Conservation (phyloP, 805 yeast genomes). For the Yarrowia hollandica region DNA sequence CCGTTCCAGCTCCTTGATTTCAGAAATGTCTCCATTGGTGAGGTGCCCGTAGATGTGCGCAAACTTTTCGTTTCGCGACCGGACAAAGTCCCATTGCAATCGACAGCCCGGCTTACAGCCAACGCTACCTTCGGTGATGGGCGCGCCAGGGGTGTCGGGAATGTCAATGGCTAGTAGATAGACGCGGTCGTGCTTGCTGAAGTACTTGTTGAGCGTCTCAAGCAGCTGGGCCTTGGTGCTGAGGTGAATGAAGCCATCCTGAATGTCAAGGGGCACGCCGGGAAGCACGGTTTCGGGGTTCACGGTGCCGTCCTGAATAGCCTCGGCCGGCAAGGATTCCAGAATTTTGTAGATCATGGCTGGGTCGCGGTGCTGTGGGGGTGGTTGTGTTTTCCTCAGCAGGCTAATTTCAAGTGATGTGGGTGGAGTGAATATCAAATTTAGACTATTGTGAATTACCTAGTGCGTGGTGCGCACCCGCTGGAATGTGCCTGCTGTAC, state of each 20-base stretch:
- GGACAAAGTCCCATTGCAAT: conserved; percentile 37
- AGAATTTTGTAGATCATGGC: conserved; percentile 38
- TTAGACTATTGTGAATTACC: conserved; percentile 9
- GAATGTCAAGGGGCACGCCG: conserved; percentile 34
- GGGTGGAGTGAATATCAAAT: conserved; percentile 16
- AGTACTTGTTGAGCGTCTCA: conserved; percentile 36
- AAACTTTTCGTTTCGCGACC: conserved; percentile 33
- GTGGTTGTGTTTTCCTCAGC: neutral
- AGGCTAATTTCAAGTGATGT: conserved; percentile 7
- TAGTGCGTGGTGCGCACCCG: conserved; percentile 4
- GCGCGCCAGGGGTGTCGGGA: conserved; percentile 32
- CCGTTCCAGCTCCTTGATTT: conserved; percentile 28
- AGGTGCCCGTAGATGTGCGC: conserved; percentile 38
- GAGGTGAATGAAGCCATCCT: conserved; percentile 39
- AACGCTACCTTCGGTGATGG: conserved; percentile 33
- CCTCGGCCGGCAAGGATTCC: conserved; percentile 34
- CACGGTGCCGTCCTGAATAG: conserved; percentile 34
- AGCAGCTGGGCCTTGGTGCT: conserved; percentile 35
- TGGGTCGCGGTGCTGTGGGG: conserved; percentile 30
- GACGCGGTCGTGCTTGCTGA: conserved; percentile 31
- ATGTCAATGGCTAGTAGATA: conserved; percentile 34
- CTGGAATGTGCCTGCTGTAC: conserved; percentile 17
- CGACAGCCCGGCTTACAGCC: conserved; percentile 35
- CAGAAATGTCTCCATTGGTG: conserved; percentile 34
- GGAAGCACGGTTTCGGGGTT: conserved; percentile 34